Percentiles rank a stretch among this genome's conserved stretches.
phyloP scores from a whole-genome alignment of 371 early-diverging fungal species.

The Mortierella sp. region DNA sequence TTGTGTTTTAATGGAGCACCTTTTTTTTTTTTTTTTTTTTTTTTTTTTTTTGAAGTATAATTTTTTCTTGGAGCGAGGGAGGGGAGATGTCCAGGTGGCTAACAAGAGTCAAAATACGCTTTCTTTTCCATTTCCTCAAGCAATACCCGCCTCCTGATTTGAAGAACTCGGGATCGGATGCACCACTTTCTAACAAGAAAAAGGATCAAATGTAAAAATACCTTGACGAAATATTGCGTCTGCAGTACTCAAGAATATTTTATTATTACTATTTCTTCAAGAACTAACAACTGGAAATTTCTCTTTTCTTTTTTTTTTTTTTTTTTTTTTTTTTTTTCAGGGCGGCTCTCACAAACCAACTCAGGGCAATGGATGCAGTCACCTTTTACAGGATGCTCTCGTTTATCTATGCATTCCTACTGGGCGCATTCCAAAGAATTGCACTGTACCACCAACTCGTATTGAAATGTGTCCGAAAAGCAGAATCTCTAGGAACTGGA shows the following conservation, averaged over 20 bases:
- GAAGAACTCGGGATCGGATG: slow-evolving; percentile 25
- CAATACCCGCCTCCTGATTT: slow-evolving; percentile 56
- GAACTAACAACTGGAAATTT: background rate
- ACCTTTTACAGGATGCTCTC: slow-evolving; percentile 81
- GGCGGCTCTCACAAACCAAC: slow-evolving; percentile 56
- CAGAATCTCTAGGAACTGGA: slow-evolving; percentile 57
- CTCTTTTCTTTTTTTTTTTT: background rate
- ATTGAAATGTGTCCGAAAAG: slow-evolving; percentile 59
- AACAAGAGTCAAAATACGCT: too few species aligned
- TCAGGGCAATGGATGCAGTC: slow-evolving; percentile 82
- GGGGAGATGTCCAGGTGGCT: background rate
- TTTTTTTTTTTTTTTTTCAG: slow-evolving; percentile 15
- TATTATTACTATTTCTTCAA: background rate
- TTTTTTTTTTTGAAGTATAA: too few species aligned
- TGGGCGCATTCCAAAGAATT: slow-evolving; percentile 69
- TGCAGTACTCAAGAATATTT: too few species aligned
- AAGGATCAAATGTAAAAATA: slow-evolving; percentile 60
- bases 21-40: slow-evolving; percentile 12
- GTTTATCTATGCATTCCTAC: slow-evolving; percentile 73
- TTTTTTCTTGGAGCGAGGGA: too few species aligned
- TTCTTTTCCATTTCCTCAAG: slow-evolving; percentile 20
- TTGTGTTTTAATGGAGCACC: slow-evolving; percentile 18
- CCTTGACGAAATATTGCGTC: too few species aligned
- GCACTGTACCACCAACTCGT: slow-evolving; percentile 70
- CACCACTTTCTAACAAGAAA: slow-evolving; percentile 40